Evolutionary conservation across 1,284 basidiomycete genomes (phyloP), one percentile per base, ranked within the genome.

Genomic region (Microstroma glucosiphilum): DNA sequence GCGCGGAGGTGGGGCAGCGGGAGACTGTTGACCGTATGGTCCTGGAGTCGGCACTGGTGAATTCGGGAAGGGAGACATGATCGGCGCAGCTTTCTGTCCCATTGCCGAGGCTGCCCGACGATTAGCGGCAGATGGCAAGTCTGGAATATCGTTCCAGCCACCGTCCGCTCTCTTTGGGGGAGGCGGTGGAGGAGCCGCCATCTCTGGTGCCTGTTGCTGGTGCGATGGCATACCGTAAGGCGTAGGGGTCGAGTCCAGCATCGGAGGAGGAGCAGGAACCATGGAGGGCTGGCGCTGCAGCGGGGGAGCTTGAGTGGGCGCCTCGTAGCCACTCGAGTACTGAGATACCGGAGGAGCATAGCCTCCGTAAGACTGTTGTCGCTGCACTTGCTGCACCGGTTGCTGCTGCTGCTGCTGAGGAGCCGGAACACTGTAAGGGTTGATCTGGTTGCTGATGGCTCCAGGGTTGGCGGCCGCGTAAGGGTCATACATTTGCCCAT

Each of bases 121-220:
- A 57, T 83, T 82, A 25, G 75, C 69, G 11, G 69, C 69, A 30
- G 60, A 46, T 1, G 67, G 58, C 6, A 66, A 63, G 26, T 60
- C 80, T 1, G 91, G 91, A 0, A 89, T 86, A 73, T 97, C 93
- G 76, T 97, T 97, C 92, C 92, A 97, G 0, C 90, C 91, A 11
- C 87, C 86, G 64, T 89, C 88, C 49, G 82, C 80, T 41, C 85
- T 84, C 69, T 86, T 87, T 25, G 82, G 73, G 4, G 82, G 83
- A 2, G 82, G 70, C 1, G 79, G 81, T 2, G 82, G 81, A 8
- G 79, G 78, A 1, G 76, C 71, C 40, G 69, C 62, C 37, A 54
- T 17, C 25, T 15, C 19, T 37, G 30, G 42, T 63, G 62, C 64
- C 63, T 63, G 41, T 12, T 48, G 25, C 37, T n/a, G 58, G 65